phyloP scores from a whole-genome alignment of 1,139 yeast species.

The Saccharomyces hybrid region DNA sequence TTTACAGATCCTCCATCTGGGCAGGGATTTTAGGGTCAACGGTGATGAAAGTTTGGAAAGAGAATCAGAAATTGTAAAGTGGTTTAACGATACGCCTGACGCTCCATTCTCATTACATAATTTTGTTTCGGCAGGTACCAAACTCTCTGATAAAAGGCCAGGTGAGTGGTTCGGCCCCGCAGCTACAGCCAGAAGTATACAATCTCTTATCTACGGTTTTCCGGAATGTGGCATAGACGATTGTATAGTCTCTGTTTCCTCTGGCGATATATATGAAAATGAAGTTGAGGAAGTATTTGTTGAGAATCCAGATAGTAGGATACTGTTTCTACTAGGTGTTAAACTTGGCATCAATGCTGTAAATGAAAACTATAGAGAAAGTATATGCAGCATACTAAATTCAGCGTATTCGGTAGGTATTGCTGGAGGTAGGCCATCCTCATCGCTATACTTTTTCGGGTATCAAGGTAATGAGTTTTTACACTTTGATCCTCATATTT shows the following conservation, averaged over 20 bases:
- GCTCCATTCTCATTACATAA: slow-evolving; percentile 78
- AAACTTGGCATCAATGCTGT: slow-evolving; percentile 75
- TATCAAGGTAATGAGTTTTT: slow-evolving; percentile 61
- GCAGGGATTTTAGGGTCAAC: slow-evolving; percentile 41
- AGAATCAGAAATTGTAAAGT: slow-evolving; percentile 37
- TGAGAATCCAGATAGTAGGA: slow-evolving; percentile 31
- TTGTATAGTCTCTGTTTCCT: slow-evolving; percentile 51
- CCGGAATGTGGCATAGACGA: slow-evolving; percentile 40
- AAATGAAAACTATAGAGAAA: slow-evolving; percentile 65
- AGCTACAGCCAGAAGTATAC: slow-evolving; percentile 70
- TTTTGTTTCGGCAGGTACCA: slow-evolving; percentile 66
- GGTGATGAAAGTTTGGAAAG: slow-evolving; percentile 7
- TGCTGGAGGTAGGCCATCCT: slow-evolving; percentile 94
- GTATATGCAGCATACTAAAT: slow-evolving; percentile 50
- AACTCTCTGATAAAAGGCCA: slow-evolving; percentile 61
- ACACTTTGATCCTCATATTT: slow-evolving; percentile 86
- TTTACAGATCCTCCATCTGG: slow-evolving; percentile 40
- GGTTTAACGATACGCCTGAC: slow-evolving; percentile 59
- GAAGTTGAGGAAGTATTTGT: slow-evolving; percentile 33
- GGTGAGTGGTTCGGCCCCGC: slow-evolving; percentile 99
- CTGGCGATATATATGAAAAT: slow-evolving; percentile 71
- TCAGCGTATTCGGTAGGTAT: slow-evolving; percentile 74
- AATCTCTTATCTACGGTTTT: slow-evolving; percentile 41
- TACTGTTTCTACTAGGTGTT: slow-evolving; percentile 67
- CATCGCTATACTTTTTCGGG: slow-evolving; percentile 88